Conservation (phyloP, 345 rosid species). For the Reutealis trisperma region DNA sequence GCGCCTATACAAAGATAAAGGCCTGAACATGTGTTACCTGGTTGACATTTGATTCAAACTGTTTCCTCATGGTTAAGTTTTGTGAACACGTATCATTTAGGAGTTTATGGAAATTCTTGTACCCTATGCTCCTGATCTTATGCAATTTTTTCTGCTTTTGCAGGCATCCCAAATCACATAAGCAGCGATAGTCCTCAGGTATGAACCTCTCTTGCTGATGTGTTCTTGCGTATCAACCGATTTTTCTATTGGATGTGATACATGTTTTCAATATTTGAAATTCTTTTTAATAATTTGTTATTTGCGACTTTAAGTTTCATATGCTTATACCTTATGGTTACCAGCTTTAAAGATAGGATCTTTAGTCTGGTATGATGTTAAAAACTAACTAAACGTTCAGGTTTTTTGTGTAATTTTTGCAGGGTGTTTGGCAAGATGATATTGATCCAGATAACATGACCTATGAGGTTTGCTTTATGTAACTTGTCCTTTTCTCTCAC, state of each 20-base stretch:
- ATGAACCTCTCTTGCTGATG: constrained; percentile 21
- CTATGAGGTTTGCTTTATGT: constrained; percentile 54
- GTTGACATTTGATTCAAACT: background rate
- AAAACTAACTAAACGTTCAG: constrained; percentile 11
- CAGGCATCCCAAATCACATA: constrained; percentile 50
- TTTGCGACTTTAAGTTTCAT: background rate
- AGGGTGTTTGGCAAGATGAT: constrained; percentile 65
- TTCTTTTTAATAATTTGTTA: background rate
- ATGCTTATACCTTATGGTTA: background rate
- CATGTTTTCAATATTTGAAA: background rate
- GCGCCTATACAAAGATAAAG: background rate
- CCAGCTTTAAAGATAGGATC: background rate
- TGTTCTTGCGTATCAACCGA: background rate
- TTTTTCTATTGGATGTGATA: constrained; percentile 1
- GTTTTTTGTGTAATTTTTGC: constrained; percentile 21
- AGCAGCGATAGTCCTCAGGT: constrained; percentile 49
- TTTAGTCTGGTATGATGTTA: constrained; percentile 9
- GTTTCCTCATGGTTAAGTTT: background rate
- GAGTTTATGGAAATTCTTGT: background rate
- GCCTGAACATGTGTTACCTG: background rate
- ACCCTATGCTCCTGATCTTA: background rate
- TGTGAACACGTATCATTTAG: background rate
- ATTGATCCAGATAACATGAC: constrained; percentile 72
- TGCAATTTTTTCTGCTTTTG: constrained; percentile 21
- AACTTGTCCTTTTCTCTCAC: constrained; percentile 12